Percentiles rank a stretch among this genome's conserved stretches.
phyloP scores from a whole-genome alignment of 208 protist genomes.

The Trypanosoma congolense region DNA sequence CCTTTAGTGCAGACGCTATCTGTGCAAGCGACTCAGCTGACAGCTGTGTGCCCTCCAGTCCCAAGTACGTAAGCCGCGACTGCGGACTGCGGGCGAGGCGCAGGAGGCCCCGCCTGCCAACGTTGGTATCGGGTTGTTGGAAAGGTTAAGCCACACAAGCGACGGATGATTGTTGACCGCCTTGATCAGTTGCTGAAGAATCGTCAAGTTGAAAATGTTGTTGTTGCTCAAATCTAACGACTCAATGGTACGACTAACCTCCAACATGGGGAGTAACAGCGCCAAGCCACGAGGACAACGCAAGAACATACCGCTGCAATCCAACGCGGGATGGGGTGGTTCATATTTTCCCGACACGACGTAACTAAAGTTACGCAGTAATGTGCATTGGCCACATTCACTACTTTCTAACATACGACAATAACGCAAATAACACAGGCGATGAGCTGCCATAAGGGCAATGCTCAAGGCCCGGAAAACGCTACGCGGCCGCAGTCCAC shows the following conservation, averaged over 20 bases:
- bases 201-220: slow-evolving; percentile 60
- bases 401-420: slow-evolving; percentile 40
- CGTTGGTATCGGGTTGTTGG: slow-evolving; percentile 72
- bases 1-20: slow-evolving; percentile 51
- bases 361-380: slow-evolving; percentile 67
- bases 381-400: slow-evolving; percentile 30
- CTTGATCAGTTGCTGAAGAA: slow-evolving; percentile 65
- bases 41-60: slow-evolving; percentile 59
- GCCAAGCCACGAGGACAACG: slow-evolving; percentile 40
- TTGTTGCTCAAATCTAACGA: slow-evolving; percentile 70
- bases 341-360: slow-evolving; percentile 50
- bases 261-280: slow-evolving; percentile 69
- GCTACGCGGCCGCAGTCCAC: slow-evolving; percentile 12
- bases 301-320: slow-evolving; percentile 70
- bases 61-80: slow-evolving; percentile 43
- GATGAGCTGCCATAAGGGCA: slow-evolving; percentile 58
- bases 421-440: slow-evolving; percentile 52
- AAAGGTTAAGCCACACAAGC: slow-evolving; percentile 55
- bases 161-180: slow-evolving; percentile 45
- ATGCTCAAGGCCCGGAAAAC: slow-evolving; percentile 45
- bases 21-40: slow-evolving; percentile 48
- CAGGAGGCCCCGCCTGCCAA: slow-evolving; percentile 65
- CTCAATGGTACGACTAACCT: slow-evolving; percentile 40
- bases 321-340: slow-evolving; percentile 25
- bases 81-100: slow-evolving; percentile 65